phyloP scores from a whole-genome alignment of 1,139 yeast genomes.

The Yamadazyma spencermartinsiae region DNA sequence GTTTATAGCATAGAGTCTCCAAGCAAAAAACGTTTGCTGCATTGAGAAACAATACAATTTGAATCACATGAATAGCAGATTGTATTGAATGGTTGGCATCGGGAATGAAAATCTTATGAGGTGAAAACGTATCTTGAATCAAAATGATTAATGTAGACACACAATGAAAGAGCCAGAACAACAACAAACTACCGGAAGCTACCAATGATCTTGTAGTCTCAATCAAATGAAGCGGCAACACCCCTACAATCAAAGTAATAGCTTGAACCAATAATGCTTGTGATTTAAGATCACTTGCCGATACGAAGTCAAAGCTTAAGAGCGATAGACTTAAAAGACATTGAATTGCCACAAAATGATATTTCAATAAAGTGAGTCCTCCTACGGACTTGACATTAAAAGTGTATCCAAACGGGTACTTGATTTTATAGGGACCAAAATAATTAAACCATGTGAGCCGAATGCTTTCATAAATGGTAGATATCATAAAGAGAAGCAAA shows the following conservation, averaged over 20 bases:
- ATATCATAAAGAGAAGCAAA: conserved; percentile 11
- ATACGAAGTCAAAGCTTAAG: conserved; percentile 15
- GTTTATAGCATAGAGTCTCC: conserved; percentile 39
- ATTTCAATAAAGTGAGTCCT: conserved; percentile 23
- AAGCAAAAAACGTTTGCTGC: conserved; percentile 35
- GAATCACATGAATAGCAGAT: conserved; percentile 19
- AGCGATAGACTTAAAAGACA: conserved; percentile 19
- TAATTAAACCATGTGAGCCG: conserved; percentile 20
- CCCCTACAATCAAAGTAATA: conserved; percentile 17
- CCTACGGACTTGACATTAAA: conserved; percentile 30
- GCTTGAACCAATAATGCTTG: conserved; percentile 13
- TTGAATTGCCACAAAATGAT: conserved; percentile 26
- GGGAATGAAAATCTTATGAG: conserved; percentile 27
- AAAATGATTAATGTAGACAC: conserved; percentile 20
- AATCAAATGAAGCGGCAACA: conserved; percentile 31
- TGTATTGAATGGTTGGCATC: conserved; percentile 11
- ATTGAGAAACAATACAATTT: conserved; percentile 23
- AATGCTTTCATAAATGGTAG: conserved; percentile 19
- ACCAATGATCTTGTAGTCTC: conserved; percentile 33
- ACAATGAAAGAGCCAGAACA: conserved; percentile 30
- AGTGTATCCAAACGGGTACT: conserved; percentile 31
- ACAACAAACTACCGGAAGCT: conserved; percentile 28
- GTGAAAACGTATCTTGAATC: conserved; percentile 31
- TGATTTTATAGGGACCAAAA: conserved; percentile 28
- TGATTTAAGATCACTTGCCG: conserved; percentile 11